Base-by-base conservation (phyloP, 1,139 yeast species). In the Yamadazyma jaroonii region DNA sequence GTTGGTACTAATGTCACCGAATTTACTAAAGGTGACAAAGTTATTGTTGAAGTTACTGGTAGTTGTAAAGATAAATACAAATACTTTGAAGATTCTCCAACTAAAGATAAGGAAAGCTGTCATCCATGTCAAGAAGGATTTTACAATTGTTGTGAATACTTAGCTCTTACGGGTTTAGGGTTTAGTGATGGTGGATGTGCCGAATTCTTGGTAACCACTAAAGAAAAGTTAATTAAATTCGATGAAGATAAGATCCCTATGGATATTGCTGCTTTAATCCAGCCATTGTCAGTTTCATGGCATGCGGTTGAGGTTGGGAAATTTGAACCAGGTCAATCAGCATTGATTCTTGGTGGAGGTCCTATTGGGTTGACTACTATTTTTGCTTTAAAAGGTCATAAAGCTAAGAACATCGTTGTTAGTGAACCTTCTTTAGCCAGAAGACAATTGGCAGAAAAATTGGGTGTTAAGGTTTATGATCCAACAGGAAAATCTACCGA, bases 311-410 rank as follows among this genome's bases (percentile, higher is more conserved):
- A 62, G 34, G 58, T 64, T 4, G 57, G 76, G 0, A 52, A 54
- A 8, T 61, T 68, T 39, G 43, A 55, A 40, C 52, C 50, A n/a
- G 82, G 81, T 22, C 64, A 69, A 29, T 59, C 71, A 10, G 82
- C 79, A 3, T 53, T 79, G 25, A 73, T 79, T 31, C 54, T 79
- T 3, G 83, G 84, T 26, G 77, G 79, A 35, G 85, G 85, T 5
- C 83, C 84, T 22, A 79, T 79, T 51, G 85, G 85, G 2, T 56
- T 79, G 29, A 76, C 80, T 17, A 68, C 80, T 1, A 62, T 78
- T 24, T 57, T 78, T 35, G 82, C 82, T 1, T 61, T 80, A 32
- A 72, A 76, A 44, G 84, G 81, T 8, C 72, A 72, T 43, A 69
- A 74, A 21, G 81, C 80, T 2, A 59, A 67, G 2, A 66, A 60